Evolutionary conservation across 257 asterid species (phyloP).

Genomic region (Solanum bulbocastanum): DNA sequence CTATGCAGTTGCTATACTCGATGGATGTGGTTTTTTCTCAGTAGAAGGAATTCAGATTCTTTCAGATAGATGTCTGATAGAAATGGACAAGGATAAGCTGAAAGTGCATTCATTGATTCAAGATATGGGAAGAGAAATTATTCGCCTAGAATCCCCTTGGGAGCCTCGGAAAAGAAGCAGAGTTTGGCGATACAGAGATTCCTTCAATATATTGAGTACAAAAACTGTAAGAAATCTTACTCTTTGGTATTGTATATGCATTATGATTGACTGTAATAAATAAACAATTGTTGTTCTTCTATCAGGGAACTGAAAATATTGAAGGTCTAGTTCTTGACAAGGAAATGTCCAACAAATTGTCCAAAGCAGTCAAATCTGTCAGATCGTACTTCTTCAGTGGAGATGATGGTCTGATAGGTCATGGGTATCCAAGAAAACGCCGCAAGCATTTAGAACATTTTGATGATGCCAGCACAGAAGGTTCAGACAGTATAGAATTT

Average conservation of each 20-base stretch:
- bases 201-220: background rate
- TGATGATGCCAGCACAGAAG: background rate
- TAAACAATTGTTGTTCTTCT: background rate
- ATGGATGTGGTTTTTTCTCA: constrained; percentile 2
- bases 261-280: background rate
- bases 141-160: constrained; percentile 8
- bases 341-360: background rate
- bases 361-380: background rate
- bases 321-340: constrained; percentile 2
- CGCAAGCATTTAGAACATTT: background rate
- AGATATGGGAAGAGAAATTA: constrained; percentile 8
- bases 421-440: background rate
- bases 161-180: constrained; percentile 7
- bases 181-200: background rate
- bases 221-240: background rate
- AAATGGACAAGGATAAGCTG: background rate
- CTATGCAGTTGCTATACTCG: background rate
- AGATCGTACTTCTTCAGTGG: background rate
- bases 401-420: background rate
- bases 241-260: background rate
- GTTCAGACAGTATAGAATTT: background rate
- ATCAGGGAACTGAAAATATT: constrained; percentile 6
- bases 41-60: background rate
- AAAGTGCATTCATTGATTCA: constrained; percentile 3
- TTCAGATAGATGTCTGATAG: background rate